phyloP scores from a whole-genome alignment of 2,329 filamentous ascomycete species.

The Chalaropsis thielavioides region DNA sequence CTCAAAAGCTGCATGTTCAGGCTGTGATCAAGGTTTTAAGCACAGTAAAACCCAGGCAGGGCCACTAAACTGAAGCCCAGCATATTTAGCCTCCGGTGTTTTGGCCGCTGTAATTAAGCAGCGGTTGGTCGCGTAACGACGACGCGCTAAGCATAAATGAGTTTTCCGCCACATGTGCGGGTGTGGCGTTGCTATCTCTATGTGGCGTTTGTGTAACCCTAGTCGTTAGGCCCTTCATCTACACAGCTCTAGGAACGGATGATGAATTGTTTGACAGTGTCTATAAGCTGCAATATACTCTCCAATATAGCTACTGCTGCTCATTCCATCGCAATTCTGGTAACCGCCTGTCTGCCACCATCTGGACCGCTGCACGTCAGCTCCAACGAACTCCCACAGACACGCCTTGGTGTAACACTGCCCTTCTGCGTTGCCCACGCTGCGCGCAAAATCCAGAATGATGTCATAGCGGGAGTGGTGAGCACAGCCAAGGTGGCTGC shows the following conservation, averaged over 20 bases:
- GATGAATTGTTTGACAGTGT: background rate
- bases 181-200: background rate
- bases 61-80: background rate
- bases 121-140: background rate
- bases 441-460: slow-evolving; percentile 37
- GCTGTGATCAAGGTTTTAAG: too few species aligned
- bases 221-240: too few species aligned
- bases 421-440: slow-evolving; percentile 22
- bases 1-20: too few species aligned
- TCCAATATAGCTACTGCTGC: background rate
- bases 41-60: too few species aligned
- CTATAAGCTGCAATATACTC: background rate
- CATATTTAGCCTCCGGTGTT: background rate
- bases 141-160: background rate
- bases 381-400: background rate
- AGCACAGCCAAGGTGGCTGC: slow-evolving; percentile 33
- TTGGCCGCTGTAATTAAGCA: too few species aligned
- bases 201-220: background rate
- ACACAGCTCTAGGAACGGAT: background rate
- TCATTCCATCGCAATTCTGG: background rate
- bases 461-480: slow-evolving; percentile 34
- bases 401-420: background rate
- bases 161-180: background rate
- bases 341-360: too few species aligned
- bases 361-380: background rate